Evolutionary conservation across 2,329 filamentous ascomycete genomes (phyloP), one percentile per base, ranked within the genome.

Genomic region (Monosporascus sp.): DNA sequence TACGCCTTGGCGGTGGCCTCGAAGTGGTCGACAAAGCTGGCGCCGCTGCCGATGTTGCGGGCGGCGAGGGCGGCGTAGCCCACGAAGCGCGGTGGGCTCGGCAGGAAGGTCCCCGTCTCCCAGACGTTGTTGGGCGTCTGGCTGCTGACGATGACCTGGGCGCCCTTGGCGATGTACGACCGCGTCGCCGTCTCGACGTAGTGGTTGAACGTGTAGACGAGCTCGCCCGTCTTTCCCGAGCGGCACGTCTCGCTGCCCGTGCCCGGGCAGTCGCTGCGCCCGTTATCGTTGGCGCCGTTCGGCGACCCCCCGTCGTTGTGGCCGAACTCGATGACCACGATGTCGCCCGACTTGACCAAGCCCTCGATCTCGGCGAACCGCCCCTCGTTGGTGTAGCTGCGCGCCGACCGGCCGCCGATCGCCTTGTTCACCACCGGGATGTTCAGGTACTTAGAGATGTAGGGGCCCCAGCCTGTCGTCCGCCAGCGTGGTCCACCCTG

Each of bases 251-350:
- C 78, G 52, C 66, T 64, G 43, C 78, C 80, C 1, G 71, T 71
- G 20, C 81, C 81, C 1, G 66, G 68, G 59, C 85, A 87, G 59
- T 80, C 82, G 16, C 76, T 77, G 26, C 83, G 78, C 4, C 82
- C 82, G 61, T 87, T 87, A 69, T 87, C 84, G 14, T 66, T 72
- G 7, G 66, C 65, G 50, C 59, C 62, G 3, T 46, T 46, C 22
- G 82, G 73, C 2, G 76, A 76, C 6, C 84, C 83, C 44, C 84
- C 85, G 63, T 88, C 86, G 66, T 88, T 89, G 73, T 88, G 85
- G 0, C 86, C 85, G 63, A 88, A 87, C 62, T 87, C 84, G 55
- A 88, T 86, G 52, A 88, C 73, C 9, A 87, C 83, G 61, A 81
- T 83, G 70, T 88, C 85, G 54, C 80, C 82, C 3, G 73, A 52